Percentiles rank a stretch among this genome's conserved stretches.
These are phyloP conservation scores for Quercus mongolica DNA, from an alignment of 306 rosid genomes.

Conservation along the genomic window DNA sequence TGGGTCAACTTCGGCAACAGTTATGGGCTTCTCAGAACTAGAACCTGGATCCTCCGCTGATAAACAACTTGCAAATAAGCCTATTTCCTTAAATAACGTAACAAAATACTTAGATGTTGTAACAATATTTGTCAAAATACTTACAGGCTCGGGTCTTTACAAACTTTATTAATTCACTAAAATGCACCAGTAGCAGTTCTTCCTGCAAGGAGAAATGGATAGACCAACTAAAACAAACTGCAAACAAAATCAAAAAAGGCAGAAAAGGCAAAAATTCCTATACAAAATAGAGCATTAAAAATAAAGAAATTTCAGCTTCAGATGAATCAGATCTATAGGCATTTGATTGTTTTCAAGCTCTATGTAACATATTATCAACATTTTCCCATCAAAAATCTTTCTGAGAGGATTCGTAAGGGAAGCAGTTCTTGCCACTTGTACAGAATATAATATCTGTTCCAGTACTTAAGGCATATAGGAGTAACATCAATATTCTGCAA, in stretches of 20 bases:
- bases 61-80: constrained; percentile 17
- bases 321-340: background rate
- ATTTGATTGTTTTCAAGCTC: background rate
- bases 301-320: background rate
- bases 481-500: background rate
- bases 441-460: background rate
- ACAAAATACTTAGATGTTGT: constrained; percentile 2
- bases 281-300: background rate
- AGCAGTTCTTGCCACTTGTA: background rate
- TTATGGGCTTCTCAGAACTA: constrained; percentile 59
- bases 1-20: constrained; percentile 80
- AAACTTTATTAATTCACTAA: constrained; percentile 72
- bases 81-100: background rate
- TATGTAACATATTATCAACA: background rate
- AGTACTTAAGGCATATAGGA: background rate
- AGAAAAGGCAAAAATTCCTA: background rate
- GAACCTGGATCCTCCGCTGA: constrained; percentile 85
- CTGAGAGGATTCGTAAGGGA: background rate
- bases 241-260: background rate
- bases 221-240: constrained; percentile 14
- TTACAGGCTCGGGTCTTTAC: constrained; percentile 92
- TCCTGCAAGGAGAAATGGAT: constrained; percentile 59
- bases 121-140: constrained; percentile 25
- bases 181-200: constrained; percentile 88
- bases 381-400: background rate